Base-by-base conservation (phyloP, 73 alveolate genomes). In the Paramecium bursaria region DNA sequence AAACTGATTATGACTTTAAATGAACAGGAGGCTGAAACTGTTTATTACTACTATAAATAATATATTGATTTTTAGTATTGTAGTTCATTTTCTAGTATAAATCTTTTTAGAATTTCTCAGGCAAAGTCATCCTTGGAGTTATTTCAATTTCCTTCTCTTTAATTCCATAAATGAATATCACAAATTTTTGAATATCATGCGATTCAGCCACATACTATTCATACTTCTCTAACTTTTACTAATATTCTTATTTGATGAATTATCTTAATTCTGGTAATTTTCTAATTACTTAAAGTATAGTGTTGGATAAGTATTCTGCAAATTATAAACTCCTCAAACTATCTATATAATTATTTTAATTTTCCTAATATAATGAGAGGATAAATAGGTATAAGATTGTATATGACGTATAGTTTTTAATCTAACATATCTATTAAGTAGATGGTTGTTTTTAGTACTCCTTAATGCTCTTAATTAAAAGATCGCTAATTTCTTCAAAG, bases 141-240 rank as follows among this genome's bases (percentile, higher is more conserved):
- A 11, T 7, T 7, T 11, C 49, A 7, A 39, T 39, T 39, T 39
- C 11, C 11, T 5, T 39, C 5, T 11, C 49, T 39, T 39, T 39
- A 39, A 11, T 39, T n/a, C n/a, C n/a, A 39, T 39, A 39, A 11
- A 39, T 39, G 13, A 67, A 67, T 33, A 44, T 19, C 3, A 67
- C 82, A 35, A 67, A 67, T 67, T 67, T 17, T 17, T 67, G 33
- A 5, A 67, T 19, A 42, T 67, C 82, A 10, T 67, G 44, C 44
- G 33, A 7, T 42, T 67, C 82, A 21, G 21, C 23, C 33, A 67
- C 44, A 26, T 39, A 21, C 11, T 67, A 17, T 35, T 67, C 82
- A 67, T 33, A 67, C 44, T 67, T 67, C 44, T 67, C 82, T 39
- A 39, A 35, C 33, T 33, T 33, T 35, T 33, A 35, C 27, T 67